A percentile compares a stretch with the other conserved stretches of the same genome.
Evolutionary conservation across 306 rosid genomes (phyloP).

Genomic region (Quercus ilex): DNA sequence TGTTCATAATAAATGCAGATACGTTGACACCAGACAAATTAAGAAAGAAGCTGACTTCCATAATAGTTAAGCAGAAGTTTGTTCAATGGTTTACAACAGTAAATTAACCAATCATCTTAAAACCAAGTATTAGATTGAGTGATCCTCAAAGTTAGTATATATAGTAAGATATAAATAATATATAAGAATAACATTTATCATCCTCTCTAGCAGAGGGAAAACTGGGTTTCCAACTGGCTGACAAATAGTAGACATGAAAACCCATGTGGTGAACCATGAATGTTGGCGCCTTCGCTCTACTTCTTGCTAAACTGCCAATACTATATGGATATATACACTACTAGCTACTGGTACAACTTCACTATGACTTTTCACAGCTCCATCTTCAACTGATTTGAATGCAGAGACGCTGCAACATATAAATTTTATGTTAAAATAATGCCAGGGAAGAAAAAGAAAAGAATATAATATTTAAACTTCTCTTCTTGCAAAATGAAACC

Average conservation of each 20-base stretch:
- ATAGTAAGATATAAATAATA: slow-evolving; percentile 28
- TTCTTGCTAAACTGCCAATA: slow-evolving; percentile 53
- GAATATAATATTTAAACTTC: slow-evolving; percentile 4
- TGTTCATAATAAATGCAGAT: slow-evolving; percentile 16
- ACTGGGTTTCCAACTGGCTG: slow-evolving; percentile 41
- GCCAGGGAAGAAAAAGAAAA: too few species aligned
- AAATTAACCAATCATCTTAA: slow-evolving; percentile 47
- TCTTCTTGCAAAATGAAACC: background rate
- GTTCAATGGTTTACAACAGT: slow-evolving; percentile 53
- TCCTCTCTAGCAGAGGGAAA: slow-evolving; percentile 53
- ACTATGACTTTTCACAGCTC: slow-evolving; percentile 55
- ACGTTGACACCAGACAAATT: slow-evolving; percentile 24
- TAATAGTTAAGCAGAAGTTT: slow-evolving; percentile 25
- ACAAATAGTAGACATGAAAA: slow-evolving; percentile 50
- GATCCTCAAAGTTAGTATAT: slow-evolving; percentile 50
- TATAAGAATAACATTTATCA: slow-evolving; percentile 45
- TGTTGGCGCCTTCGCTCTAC: slow-evolving; percentile 37
- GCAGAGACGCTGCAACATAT: slow-evolving; percentile 66
- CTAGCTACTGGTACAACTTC: slow-evolving; percentile 39
- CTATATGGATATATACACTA: slow-evolving; percentile 77
- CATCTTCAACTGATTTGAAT: slow-evolving; percentile 85
- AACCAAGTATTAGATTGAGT: slow-evolving; percentile 46
- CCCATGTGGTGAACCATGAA: slow-evolving; percentile 27
- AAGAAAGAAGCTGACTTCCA: slow-evolving; percentile 31
- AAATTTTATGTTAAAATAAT: slow-evolving; percentile 6